Percentiles rank a stretch among this genome's conserved stretches.
phyloP scores from a whole-genome alignment of 176 grass and related monocot genomes.

The Musa itinerans region DNA sequence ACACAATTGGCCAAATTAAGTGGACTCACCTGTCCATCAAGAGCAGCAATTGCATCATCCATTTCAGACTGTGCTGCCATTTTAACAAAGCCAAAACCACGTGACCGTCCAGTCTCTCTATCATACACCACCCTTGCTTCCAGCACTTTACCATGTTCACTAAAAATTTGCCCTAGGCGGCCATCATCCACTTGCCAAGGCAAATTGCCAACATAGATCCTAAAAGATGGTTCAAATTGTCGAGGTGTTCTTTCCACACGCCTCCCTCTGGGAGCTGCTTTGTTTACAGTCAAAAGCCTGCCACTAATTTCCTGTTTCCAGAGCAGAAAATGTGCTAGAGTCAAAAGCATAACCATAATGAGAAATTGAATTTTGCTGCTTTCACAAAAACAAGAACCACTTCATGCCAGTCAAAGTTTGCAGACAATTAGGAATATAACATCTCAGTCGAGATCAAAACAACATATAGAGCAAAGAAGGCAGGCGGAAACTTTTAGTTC shows the following conservation, averaged over 20 bases:
- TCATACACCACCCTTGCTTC: slow-evolving; percentile 69
- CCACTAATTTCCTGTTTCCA: slow-evolving; percentile 47
- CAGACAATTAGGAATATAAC: no score
- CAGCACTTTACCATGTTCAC: slow-evolving; percentile 73
- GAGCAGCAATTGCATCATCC: slow-evolving; percentile 80
- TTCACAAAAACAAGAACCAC: no score
- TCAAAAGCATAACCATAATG: no score
- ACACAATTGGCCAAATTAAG: neutral
- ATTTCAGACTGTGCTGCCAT: slow-evolving; percentile 60
- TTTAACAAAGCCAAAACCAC: slow-evolving; percentile 75
- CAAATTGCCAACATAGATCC: slow-evolving; percentile 77
- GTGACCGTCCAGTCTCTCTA: slow-evolving; percentile 65
- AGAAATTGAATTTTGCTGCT: no score
- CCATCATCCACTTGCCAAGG: slow-evolving; percentile 82
- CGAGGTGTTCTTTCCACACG: slow-evolving; percentile 47
- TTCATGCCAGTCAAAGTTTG: no score
- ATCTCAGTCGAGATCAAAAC: no score
- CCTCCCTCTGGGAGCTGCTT: slow-evolving; percentile 60
- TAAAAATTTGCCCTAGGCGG: slow-evolving; percentile 62
- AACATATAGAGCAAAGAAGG: no score
- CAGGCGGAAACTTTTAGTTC: no score
- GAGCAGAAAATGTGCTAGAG: no score
- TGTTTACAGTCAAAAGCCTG: slow-evolving; percentile 65
- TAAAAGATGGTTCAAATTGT: slow-evolving; percentile 28
- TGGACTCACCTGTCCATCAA: slow-evolving; percentile 71